Evolutionary conservation across 257 asterid species (phyloP), one percentile per base, ranked within the genome.

Genomic region (Lycium ferocissimum): DNA sequence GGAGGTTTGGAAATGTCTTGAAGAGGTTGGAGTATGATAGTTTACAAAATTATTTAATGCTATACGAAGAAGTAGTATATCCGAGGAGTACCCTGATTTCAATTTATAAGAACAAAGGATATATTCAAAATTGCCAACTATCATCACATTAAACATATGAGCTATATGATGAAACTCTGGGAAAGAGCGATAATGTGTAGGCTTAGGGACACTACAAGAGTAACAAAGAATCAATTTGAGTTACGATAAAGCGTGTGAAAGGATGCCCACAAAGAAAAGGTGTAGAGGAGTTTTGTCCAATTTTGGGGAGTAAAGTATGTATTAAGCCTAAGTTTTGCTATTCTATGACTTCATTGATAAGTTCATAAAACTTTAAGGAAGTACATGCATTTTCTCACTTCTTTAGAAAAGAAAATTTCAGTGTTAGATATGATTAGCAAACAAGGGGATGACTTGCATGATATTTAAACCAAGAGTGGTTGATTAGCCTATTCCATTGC

Each of bases 401-500:
- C 43, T 75, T 75, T 75, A 75, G 62, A 22, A 47, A 51, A 75
- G 45, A 75, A 73, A 73, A 49, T 12, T 75, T 47, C 62, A 0
- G 62, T 3, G 61, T 75, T 49, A 35, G 43, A 75, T 45, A 49
- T 12, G 56, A 75, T 75, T 49, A 49, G 43, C 81, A 38, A 51
- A 49, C 80, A 73, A 73, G 80, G 81, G 80, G 81, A 75, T 22
- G 13, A 75, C 43, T 75, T 11, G 4, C 81, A 75, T 26, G 8
- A 12, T 75, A 12, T 75, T 43, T 73, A 73, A 73, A 73, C 38
- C 35, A 73, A 47, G 61, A 49, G n/a, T 2, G 43, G 59, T 13
- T 49, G 61, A 75, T 73, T 73, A 75, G 81, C 43, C 43, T 75
- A 13, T 47, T 13, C 59, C 40, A 8, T 49, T 22, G 81, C 43